Evolutionary conservation across 176 grass and related monocot species (phyloP).

Genomic region (Leersia perrieri): DNA sequence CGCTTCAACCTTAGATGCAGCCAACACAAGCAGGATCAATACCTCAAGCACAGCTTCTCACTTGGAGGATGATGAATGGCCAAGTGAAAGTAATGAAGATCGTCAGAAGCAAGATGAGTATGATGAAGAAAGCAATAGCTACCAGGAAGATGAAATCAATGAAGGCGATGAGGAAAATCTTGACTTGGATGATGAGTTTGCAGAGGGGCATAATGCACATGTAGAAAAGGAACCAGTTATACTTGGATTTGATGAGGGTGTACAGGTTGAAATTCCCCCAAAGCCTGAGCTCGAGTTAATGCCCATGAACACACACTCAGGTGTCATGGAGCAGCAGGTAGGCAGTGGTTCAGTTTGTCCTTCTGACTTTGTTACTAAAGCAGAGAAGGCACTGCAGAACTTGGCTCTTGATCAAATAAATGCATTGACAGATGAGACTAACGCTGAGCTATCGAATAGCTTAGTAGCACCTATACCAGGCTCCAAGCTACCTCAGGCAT

Average conservation of each 20-base stretch:
- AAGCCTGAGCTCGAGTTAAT: constrained; percentile 61
- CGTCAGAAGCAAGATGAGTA: constrained; percentile 57
- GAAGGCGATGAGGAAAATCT: constrained; percentile 63
- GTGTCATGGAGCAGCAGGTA: constrained; percentile 39
- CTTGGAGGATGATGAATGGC: constrained; percentile 77
- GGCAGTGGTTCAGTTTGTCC: constrained; percentile 35
- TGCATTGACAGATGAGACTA: constrained; percentile 30
- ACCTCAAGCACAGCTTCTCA: constrained; percentile 54
- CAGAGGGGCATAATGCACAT: constrained; percentile 38
- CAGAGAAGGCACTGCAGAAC: constrained; percentile 56
- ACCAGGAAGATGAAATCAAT: constrained; percentile 60
- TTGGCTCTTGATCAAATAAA: constrained; percentile 61
- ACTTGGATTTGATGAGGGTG: constrained; percentile 91
- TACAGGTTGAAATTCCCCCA: constrained; percentile 78
- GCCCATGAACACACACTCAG: constrained; percentile 39
- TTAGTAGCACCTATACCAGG: constrained; percentile 39
- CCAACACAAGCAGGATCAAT: constrained; percentile 41
- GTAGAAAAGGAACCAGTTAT: constrained; percentile 74
- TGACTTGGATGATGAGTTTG: constrained; percentile 58
- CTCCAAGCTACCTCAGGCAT: constrained; percentile 47
- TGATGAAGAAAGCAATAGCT: constrained; percentile 65
- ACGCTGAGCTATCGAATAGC: constrained; percentile 36
- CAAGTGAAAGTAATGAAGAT: constrained; percentile 55
- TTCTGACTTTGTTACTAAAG: constrained; percentile 47
- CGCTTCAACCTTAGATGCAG: constrained; percentile 38